Percentiles rank a stretch among this genome's conserved stretches.
Evolutionary conservation across 805 yeast species (phyloP).

Genomic region (Wickerhamomyces ciferrii): DNA sequence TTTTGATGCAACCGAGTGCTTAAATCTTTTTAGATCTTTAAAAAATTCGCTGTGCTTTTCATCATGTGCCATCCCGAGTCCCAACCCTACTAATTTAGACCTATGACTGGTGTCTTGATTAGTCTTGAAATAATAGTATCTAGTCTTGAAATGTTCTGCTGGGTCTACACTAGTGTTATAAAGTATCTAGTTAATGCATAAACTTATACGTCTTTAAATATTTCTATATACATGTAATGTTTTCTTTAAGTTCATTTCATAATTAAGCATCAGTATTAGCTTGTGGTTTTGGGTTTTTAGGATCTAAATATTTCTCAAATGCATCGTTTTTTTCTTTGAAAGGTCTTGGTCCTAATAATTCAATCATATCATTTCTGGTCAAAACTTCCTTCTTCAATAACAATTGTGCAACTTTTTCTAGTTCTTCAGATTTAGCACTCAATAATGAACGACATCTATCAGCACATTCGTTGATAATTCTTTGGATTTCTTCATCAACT

Average conservation of each 20-base stretch:
- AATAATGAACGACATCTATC: conserved; percentile 52
- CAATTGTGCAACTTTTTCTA: conserved; percentile 69
- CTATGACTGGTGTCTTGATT: too few species aligned
- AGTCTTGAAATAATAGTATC: too few species aligned
- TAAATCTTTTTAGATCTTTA: too few species aligned
- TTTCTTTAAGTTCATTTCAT: not conserved
- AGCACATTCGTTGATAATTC: conserved; percentile 63
- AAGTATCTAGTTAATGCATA: not conserved
- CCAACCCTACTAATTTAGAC: too few species aligned
- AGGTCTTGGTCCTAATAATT: conserved; percentile 72
- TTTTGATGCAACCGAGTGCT: not conserved
- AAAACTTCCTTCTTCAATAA: conserved; percentile 70
- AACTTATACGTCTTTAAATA: not conserved
- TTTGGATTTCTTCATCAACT: conserved; percentile 66
- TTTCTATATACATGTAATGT: not conserved
- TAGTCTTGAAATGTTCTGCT: too few species aligned
- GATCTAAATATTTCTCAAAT: conserved; percentile 75
- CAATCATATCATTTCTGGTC: conserved; percentile 75
- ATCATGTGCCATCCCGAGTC: not conserved
- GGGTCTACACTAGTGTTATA: too few species aligned
- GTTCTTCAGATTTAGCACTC: conserved; percentile 52
- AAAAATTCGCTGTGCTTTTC: not conserved
- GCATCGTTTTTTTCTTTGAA: conserved; percentile 83
- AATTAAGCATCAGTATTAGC: not conserved
- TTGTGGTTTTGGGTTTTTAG: not conserved